These are phyloP conservation scores for Xerocomellus amylosporus DNA, from an alignment of 768 basidiomycete species.

Conservation along the genomic window DNA sequence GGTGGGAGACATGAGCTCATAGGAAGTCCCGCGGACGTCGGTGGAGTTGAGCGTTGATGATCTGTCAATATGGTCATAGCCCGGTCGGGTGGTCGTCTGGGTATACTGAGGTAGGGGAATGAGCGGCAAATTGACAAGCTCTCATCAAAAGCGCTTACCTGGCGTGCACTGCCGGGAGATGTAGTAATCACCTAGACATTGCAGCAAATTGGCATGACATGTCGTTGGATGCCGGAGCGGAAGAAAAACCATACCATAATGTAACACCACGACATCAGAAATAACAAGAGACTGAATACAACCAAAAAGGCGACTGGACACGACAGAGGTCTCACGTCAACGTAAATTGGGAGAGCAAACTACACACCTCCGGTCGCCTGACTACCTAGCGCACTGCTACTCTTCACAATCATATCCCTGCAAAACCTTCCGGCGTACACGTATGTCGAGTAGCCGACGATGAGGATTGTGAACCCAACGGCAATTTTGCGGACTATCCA, in stretches of 20 bases:
- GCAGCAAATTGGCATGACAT: neutral
- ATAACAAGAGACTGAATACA: slow-evolving; percentile 57
- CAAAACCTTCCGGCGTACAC: slow-evolving; percentile 76
- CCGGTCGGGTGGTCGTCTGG: slow-evolving; percentile 21
- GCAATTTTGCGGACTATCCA: slow-evolving; percentile 74
- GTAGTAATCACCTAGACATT: slow-evolving; percentile 57
- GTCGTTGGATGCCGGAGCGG: neutral
- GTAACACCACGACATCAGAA: slow-evolving; percentile 83
- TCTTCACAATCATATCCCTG: slow-evolving; percentile 60
- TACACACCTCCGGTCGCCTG: slow-evolving; percentile 66
- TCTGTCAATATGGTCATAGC: slow-evolving; percentile 18
- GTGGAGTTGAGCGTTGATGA: slow-evolving; percentile 19
- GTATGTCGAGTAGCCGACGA: slow-evolving; percentile 69
- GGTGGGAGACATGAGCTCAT: slow-evolving; percentile 25
- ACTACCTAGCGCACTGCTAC: slow-evolving; percentile 43
- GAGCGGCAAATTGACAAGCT: neutral
- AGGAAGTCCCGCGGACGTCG: slow-evolving; percentile 30
- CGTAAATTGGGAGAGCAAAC: neutral
- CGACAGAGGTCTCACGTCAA: slow-evolving; percentile 1
- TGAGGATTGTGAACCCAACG: slow-evolving; percentile 53
- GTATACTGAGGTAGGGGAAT: slow-evolving; percentile 22
- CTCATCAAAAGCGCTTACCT: slow-evolving; percentile 43
- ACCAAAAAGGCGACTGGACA: slow-evolving; percentile 61
- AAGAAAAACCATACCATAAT: slow-evolving; percentile 48
- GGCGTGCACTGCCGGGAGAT: slow-evolving; percentile 63